Percentiles rank a stretch among this genome's conserved stretches.
phyloP scores from a whole-genome alignment of 352 stramenopile species.

The Blastocystis sp. region DNA sequence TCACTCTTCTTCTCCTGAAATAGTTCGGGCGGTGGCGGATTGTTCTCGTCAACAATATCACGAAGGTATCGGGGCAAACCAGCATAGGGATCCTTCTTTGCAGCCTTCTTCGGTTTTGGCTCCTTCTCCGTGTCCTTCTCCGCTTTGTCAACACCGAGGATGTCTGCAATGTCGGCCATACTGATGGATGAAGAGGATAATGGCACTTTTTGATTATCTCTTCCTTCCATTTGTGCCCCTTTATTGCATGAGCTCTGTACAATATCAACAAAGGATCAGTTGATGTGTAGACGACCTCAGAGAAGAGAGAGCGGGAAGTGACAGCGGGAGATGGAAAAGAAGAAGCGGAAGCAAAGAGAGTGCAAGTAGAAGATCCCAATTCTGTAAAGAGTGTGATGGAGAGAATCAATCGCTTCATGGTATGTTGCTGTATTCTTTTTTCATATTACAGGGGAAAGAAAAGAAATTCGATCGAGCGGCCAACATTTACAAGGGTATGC shows the following conservation, averaged over 20 bases:
- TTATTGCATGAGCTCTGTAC: background rate
- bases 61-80: slow-evolving; percentile 12
- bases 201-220: background rate
- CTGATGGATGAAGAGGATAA: background rate
- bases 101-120: slow-evolving; percentile 13
- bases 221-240: background rate
- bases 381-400: slow-evolving; percentile 30
- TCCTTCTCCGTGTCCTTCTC: slow-evolving; percentile 14
- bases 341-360: background rate
- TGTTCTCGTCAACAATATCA: slow-evolving; percentile 23
- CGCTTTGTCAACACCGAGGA: slow-evolving; percentile 35
- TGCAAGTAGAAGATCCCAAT: background rate
- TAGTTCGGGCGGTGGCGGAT: slow-evolving; percentile 8
- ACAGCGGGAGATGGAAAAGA: background rate
- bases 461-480: slow-evolving; percentile 35
- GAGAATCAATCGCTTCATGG: slow-evolving; percentile 19
- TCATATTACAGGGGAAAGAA: slow-evolving; percentile 11
- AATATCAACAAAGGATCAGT: background rate
- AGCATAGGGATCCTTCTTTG: slow-evolving; percentile 29
- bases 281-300: no score
- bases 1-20: slow-evolving; percentile 55
- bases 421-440: background rate
- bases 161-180: slow-evolving; percentile 38
- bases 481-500: slow-evolving; percentile 17
- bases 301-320: background rate